Conservation (phyloP, 2,329 filamentous ascomycete species). For the Lachnellula suecica region DNA sequence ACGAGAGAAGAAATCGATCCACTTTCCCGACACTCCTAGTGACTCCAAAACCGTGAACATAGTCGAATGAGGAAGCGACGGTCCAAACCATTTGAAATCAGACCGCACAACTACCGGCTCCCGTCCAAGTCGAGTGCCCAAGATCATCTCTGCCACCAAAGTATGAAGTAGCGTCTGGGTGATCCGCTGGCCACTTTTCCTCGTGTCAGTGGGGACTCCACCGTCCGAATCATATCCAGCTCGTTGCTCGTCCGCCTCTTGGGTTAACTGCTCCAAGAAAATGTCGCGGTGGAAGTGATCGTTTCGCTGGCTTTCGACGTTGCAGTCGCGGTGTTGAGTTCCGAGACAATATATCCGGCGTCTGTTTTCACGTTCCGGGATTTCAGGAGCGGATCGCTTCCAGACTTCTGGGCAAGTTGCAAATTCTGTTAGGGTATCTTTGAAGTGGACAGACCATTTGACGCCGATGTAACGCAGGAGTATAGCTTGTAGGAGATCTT, state of each 20-base stretch:
- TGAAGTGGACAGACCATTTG: constrained; percentile 47
- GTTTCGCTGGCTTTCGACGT: constrained; percentile 35
- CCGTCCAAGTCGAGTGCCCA: constrained; percentile 46
- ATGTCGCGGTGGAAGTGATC: constrained; percentile 48
- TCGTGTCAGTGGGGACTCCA: constrained; percentile 28
- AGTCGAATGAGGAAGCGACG: constrained; percentile 58
- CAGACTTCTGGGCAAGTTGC: constrained; percentile 10
- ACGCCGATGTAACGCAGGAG: constrained; percentile 53
- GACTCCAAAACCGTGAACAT: constrained; percentile 57
- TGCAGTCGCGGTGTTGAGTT: constrained; percentile 4
- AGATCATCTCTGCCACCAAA: constrained; percentile 51
- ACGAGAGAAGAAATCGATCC: constrained; percentile 57
- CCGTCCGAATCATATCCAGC: constrained; percentile 41
- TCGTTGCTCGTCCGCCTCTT: constrained; percentile 34
- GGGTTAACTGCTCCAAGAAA: constrained; percentile 56
- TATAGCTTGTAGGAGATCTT: constrained; percentile 54
- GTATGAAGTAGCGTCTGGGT: constrained; percentile 58
- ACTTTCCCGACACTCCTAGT: constrained; percentile 55
- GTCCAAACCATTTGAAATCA: constrained; percentile 56
- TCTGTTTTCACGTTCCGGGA: constrained; percentile 37
- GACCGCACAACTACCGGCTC: constrained; percentile 54
- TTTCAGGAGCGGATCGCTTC: constrained; percentile 24
- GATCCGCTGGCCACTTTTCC: constrained; percentile 44
- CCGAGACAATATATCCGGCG: constrained; percentile 47
- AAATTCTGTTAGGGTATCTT: constrained; percentile 33